Conservation (phyloP, 2,329 filamentous ascomycete genomes). For the Stagonosporopsis vannaccii region DNA sequence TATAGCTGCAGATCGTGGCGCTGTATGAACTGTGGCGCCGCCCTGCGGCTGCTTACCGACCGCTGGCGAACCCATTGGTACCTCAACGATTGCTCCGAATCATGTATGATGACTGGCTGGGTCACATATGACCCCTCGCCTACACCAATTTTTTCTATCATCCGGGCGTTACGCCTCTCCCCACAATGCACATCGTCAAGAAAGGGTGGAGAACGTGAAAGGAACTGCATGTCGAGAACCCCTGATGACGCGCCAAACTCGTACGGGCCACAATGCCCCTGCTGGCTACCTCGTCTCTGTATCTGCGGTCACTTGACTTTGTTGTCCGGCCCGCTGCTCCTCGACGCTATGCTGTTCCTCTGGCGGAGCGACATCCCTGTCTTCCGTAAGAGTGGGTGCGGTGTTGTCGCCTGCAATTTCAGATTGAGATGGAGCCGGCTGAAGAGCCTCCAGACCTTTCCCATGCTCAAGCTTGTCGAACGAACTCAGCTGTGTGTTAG, state of each 20-base stretch:
- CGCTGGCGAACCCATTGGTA: conserved; percentile 27
- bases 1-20: conserved; percentile 32
- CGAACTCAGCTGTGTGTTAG: conserved; percentile 72
- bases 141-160: conserved; percentile 11
- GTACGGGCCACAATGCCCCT: conserved; percentile 37
- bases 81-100: conserved; percentile 36
- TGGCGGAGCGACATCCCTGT: conserved; percentile 47
- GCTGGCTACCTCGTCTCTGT: conserved; percentile 37
- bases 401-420: conserved; percentile 45
- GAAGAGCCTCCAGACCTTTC: conserved; percentile 68
- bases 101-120: conserved; percentile 33
- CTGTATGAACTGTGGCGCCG: conserved; percentile 41
- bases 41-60: conserved; percentile 24
- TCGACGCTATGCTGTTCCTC: conserved; percentile 48
- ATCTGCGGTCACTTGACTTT: conserved; percentile 47
- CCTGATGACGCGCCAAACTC: conserved; percentile 34
- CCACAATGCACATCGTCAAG: conserved; percentile 45
- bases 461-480: conserved; percentile 86
- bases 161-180: conserved; percentile 41
- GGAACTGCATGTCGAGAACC: conserved; percentile 18
- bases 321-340: conserved; percentile 50
- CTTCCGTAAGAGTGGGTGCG: conserved; percentile 44
- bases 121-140: conserved; percentile 27
- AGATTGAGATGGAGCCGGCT: conserved; percentile 45
- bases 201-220: conserved; percentile 20